Evolutionary conservation across 495 filamentous ascomycete species (phyloP).

Genomic region (Daldinia decipiens): DNA sequence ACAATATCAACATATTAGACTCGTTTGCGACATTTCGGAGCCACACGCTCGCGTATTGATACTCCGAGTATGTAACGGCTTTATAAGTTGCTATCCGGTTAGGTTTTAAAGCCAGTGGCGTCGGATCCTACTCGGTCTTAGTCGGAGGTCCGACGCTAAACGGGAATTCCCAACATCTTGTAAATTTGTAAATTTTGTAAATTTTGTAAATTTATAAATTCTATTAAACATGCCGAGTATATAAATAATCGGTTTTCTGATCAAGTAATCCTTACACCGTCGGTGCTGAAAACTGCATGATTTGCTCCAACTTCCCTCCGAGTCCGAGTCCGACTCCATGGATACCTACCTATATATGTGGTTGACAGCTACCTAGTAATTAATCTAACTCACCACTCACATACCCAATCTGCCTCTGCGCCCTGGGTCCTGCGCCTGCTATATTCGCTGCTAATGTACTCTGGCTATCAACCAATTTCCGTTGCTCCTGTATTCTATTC

Average conservation of each 20-base stretch:
- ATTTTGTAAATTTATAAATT: too few relatives aligned
- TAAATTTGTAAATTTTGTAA: too few relatives aligned
- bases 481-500: slow-evolving; percentile 55
- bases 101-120: background rate
- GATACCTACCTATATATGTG: too few relatives aligned
- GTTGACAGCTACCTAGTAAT: background rate
- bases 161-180: background rate
- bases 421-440: slow-evolving; percentile 45
- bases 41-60: slow-evolving; percentile 8
- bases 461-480: slow-evolving; percentile 59
- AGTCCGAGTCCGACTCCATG: too few relatives aligned
- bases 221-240: too few relatives aligned
- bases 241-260: too few relatives aligned
- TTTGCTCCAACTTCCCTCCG: too few relatives aligned
- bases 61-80: background rate
- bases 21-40: slow-evolving; percentile 1
- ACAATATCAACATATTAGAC: background rate
- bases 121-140: background rate
- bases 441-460: slow-evolving; percentile 53
- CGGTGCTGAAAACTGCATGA: too few relatives aligned
- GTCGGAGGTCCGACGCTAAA: background rate
- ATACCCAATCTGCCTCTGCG: slow-evolving; percentile 58
- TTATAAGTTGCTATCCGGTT: too few relatives aligned
- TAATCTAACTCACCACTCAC: slow-evolving; percentile 52
- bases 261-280: too few relatives aligned